phyloP scores from a whole-genome alignment of 345 rosid genomes.

The Pistacia vera region DNA sequence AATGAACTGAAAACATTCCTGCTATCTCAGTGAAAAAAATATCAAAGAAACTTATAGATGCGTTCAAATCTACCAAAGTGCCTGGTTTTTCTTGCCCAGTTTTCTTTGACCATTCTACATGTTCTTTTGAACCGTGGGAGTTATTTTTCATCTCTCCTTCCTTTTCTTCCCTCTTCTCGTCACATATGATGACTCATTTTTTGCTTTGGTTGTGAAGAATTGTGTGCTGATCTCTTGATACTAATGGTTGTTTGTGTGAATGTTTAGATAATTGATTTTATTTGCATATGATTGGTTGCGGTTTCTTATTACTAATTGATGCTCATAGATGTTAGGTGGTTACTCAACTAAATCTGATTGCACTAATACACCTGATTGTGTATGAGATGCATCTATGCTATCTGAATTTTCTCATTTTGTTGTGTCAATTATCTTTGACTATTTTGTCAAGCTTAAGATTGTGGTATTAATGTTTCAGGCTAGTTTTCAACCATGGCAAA shows the following conservation, averaged over 20 bases:
- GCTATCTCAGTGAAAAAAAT: no score
- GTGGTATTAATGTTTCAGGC: conserved; percentile 53
- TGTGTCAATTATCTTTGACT: not conserved
- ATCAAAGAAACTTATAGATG: no score
- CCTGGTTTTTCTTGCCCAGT: not conserved
- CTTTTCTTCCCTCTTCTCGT: not conserved
- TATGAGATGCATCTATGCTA: not conserved
- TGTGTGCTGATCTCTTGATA: not conserved
- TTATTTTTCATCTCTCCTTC: not conserved
- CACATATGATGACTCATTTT: not conserved
- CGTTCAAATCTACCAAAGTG: no score
- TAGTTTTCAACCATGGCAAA: conserved; percentile 75
- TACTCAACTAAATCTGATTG: conserved; percentile 4
- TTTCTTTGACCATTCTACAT: not conserved
- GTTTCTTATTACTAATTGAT: not conserved
- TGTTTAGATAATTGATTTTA: not conserved
- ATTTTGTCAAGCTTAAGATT: conserved; percentile 6
- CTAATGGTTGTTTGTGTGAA: not conserved
- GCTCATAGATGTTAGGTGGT: not conserved
- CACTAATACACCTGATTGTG: not conserved
- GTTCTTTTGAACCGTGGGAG: not conserved
- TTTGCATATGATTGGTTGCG: not conserved
- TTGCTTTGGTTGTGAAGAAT: not conserved
- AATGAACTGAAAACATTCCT: no score
- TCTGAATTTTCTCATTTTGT: not conserved